Conservation (phyloP, 257 asterid species). For the Scutellaria barbata region DNA sequence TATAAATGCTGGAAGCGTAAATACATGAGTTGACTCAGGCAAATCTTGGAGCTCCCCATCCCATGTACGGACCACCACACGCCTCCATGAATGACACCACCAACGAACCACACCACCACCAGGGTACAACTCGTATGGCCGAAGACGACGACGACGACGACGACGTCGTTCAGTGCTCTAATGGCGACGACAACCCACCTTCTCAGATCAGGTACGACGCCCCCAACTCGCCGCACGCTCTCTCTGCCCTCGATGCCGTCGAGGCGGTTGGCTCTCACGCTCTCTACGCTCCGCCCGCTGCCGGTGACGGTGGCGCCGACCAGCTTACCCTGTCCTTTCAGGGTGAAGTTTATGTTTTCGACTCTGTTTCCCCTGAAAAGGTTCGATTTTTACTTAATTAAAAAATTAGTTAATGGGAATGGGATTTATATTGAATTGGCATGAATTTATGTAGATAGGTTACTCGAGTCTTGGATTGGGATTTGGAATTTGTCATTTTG, state of each 20-base stretch:
- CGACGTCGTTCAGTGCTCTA: conserved; percentile 53
- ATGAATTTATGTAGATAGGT: not conserved
- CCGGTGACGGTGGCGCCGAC: conserved; percentile 68
- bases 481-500: not conserved
- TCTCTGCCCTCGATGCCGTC: conserved; percentile 41
- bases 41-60: conserved; percentile 38
- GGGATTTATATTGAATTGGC: not conserved
- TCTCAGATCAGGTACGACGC: conserved; percentile 71
- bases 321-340: conserved; percentile 97
- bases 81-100: conserved; percentile 54
- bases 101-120: conserved; percentile 53
- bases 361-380: conserved; percentile 93
- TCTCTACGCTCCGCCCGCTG: conserved; percentile 44
- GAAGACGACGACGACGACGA: conserved; percentile 53
- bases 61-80: conserved; percentile 63
- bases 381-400: conserved; percentile 32
- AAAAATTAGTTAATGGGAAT: not conserved
- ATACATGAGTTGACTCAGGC: conserved; percentile 42
- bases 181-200: conserved; percentile 57
- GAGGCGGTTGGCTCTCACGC: conserved; percentile 54
- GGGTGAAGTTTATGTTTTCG: conserved; percentile 94
- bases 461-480: not conserved
- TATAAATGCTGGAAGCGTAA: conserved; percentile 15
- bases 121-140: conserved; percentile 42
- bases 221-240: conserved; percentile 70